phyloP scores from a whole-genome alignment of 768 basidiomycete genomes.

The Termitomyces sp. region DNA sequence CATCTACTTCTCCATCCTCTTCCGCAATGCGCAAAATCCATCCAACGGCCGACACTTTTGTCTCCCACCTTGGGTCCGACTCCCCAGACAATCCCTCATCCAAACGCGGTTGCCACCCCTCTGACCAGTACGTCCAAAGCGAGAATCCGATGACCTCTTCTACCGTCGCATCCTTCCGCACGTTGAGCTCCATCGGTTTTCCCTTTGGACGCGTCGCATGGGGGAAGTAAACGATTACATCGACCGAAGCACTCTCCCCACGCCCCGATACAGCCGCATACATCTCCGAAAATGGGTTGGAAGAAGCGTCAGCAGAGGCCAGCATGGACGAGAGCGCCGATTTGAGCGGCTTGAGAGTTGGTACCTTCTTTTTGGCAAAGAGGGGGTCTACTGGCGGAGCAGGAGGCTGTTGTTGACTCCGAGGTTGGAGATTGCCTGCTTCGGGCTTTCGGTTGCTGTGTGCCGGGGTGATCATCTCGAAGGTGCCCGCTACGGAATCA shows the following conservation, averaged over 20 bases:
- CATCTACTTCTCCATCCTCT: conserved; percentile 97
- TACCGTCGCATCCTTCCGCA: conserved; percentile 84
- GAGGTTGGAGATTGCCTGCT: conserved; percentile 9
- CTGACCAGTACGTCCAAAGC: conserved; percentile 92
- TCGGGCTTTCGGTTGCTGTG: conserved; percentile 19
- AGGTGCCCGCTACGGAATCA: conserved; percentile 39
- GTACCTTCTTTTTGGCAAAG: conserved; percentile 54
- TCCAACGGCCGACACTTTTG: conserved; percentile 69
- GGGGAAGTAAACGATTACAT: conserved; percentile 83
- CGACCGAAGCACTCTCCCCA: conserved; percentile 57
- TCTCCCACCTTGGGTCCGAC: conserved; percentile 58
- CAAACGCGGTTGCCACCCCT: conserved; percentile 74
- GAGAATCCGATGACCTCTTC: conserved; percentile 96
- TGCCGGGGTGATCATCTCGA: conserved; percentile 53
- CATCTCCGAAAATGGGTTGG: conserved; percentile 85
- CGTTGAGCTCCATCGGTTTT: conserved; percentile 67
- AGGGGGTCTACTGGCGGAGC: conserved; percentile 27
- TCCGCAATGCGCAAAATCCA: conserved; percentile 96
- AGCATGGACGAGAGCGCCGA: conserved; percentile 78
- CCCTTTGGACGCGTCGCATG: conserved; percentile 60
- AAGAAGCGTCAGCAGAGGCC: conserved; percentile 57
- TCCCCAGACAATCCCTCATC: conserved; percentile 61
- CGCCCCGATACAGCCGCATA: conserved; percentile 86
- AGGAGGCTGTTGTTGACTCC: conserved; percentile 19
- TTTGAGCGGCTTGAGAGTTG: conserved; percentile 37